Evolutionary conservation across 2,329 filamentous ascomycete genomes (phyloP).

Genomic region (Huntiella moniliformis): DNA sequence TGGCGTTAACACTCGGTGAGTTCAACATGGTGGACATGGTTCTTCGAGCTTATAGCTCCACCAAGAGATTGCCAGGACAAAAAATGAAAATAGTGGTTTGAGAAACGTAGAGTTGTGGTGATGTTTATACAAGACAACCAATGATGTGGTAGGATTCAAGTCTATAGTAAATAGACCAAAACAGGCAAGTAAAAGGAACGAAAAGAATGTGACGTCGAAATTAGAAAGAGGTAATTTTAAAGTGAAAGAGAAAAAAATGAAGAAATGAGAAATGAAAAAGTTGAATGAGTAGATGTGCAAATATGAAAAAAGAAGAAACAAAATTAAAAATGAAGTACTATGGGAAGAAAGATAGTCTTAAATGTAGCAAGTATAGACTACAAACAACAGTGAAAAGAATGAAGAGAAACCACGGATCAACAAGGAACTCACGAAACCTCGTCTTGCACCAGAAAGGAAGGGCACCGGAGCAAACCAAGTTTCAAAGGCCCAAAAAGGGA

Average conservation of each 20-base stretch:
- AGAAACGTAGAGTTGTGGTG: not conserved
- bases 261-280: constrained; percentile 1
- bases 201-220: not conserved
- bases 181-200: not conserved
- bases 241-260: not conserved
- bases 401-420: not conserved
- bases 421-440: not conserved
- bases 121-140: not conserved
- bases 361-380: no score
- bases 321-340: not conserved
- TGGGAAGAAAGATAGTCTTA: not conserved
- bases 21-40: not conserved
- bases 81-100: not conserved
- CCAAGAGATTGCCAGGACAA: not conserved
- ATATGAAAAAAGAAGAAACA: constrained; percentile 1
- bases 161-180: no score
- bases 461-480: constrained; percentile 1
- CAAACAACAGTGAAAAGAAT: not conserved
- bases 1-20: not conserved
- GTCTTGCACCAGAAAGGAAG: constrained; percentile 1
- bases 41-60: no score
- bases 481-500: not conserved
- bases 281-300: not conserved
- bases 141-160: no score
- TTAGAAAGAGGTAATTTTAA: not conserved